Percentiles rank a stretch among this genome's conserved stretches.
Evolutionary conservation across 495 filamentous ascomycete genomes (phyloP).

Genomic region (Hyaloscypha finlandica): DNA sequence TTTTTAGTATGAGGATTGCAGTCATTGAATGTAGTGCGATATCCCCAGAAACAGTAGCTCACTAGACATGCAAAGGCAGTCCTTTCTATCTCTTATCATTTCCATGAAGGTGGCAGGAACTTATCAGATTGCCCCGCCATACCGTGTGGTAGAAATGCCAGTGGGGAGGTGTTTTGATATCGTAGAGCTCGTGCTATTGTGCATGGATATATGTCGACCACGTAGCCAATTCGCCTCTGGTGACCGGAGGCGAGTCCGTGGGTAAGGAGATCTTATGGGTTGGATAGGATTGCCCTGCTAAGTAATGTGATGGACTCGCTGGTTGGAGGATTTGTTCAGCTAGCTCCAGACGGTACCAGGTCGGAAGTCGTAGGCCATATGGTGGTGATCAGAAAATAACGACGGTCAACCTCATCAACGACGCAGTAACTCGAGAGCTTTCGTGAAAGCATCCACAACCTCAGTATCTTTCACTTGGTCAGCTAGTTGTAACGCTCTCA

Average conservation of each 20-base stretch:
- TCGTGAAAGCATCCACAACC: conserved; percentile 81
- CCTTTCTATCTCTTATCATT: background rate
- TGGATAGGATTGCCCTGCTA: no score
- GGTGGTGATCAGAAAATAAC: background rate
- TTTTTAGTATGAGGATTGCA: background rate
- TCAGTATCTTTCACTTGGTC: conserved; percentile 56
- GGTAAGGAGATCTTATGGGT: background rate
- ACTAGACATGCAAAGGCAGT: background rate
- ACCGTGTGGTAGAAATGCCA: background rate
- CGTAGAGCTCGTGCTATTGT: background rate
- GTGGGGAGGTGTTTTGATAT: background rate
- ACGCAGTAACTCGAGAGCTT: conserved; percentile 44
- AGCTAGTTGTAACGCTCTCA: background rate
- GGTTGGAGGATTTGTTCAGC: no score
- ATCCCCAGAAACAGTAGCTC: background rate
- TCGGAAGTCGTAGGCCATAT: no score
- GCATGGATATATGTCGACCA: background rate
- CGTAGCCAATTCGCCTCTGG: background rate
- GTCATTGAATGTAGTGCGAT: background rate
- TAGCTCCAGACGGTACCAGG: background rate
- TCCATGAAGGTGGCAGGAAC: background rate
- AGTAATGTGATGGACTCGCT: no score
- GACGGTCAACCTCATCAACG: background rate
- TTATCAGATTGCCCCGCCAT: background rate
- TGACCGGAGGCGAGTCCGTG: background rate